Base-by-base conservation (phyloP, 2,329 filamentous ascomycete species). In the Penicillium brasilianum region DNA sequence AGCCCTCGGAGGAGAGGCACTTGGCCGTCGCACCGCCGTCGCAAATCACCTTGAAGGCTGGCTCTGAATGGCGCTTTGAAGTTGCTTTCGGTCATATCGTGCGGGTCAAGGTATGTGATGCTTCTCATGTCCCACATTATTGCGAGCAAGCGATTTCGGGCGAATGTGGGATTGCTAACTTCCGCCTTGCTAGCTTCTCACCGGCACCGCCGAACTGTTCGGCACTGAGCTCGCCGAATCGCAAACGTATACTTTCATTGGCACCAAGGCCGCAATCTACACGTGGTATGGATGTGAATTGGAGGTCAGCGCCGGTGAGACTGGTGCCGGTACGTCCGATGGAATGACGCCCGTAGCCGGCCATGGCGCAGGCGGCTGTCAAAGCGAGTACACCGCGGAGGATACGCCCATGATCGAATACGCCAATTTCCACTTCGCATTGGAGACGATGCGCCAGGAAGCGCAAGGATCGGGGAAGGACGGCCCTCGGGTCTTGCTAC, bases 271-370 rank as follows among this genome's bases (percentile, higher is more conserved):
- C 60, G 93, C 94, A 63, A 90, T 99, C 71, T 91, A 91, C 76
- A 96, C 93, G 54, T 97, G 92, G 90, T 88, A 94, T 72, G 94
- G 95, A 70, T 97, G 93, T 78, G 88, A 88, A 56, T 81, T 99
- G 62, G 91, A 97, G 76, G 83, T 97, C 61, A 87, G 84, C 46
- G 88, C 89, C 2, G 79, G 81, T 11, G 84, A 84, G 54, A 81
- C 85, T 49, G 76, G 80, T 58, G 83, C 66, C 4, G 62, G 65
- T 0, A 65, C 66, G 1, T 59, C 72, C 0, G 75, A 76, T 56
- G 72, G 73, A 14, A 66, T 74, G 20, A 68, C 70, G 1, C 60
- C 74, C 1, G 66, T 67, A 2, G 66, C 67, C 0, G 77, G 77
- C 2, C 68, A 72, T 13, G 77, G 76, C 3, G 74, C 86, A 28